phyloP scores from a whole-genome alignment of 148 eudicot genomes.

The Hydrangea macrophylla region DNA sequence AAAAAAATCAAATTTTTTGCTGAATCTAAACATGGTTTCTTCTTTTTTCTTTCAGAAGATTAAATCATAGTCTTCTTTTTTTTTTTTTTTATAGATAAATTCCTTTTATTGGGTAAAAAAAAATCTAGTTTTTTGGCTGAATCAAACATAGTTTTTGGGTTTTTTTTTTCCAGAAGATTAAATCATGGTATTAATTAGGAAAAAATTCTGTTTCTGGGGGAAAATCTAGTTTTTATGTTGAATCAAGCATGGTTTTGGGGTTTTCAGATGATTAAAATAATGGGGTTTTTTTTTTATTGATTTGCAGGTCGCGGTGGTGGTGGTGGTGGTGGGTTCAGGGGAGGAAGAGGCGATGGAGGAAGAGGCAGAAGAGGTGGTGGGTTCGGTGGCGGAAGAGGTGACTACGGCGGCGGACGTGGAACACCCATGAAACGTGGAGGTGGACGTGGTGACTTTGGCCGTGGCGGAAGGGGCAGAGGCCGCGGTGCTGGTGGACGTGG shows the following conservation, averaged over 20 bases:
- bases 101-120: too few species aligned
- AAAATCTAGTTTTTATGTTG: neutral
- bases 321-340: constrained; percentile 35
- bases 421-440: constrained; percentile 18
- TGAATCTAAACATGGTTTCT: too few species aligned
- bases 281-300: neutral
- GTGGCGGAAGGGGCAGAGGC: constrained; percentile 32
- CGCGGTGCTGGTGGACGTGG: constrained; percentile 40
- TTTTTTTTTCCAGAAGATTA: too few species aligned
- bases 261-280: neutral
- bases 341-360: constrained; percentile 41
- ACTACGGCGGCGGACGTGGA: constrained; percentile 21
- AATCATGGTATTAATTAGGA: too few species aligned
- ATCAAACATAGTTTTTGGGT: too few species aligned
- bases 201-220: neutral
- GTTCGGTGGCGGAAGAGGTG: constrained; percentile 34
- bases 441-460: constrained; percentile 23
- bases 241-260: neutral
- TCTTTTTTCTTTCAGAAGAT: too few species aligned
- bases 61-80: too few species aligned
- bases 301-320: constrained; percentile 16
- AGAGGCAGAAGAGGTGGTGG: constrained; percentile 33
- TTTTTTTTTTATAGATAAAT: too few species aligned
- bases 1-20: too few species aligned
- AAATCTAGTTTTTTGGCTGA: too few species aligned